Percentiles rank a stretch among this genome's conserved stretches.
phyloP scores from a whole-genome alignment of 345 rosid genomes.

The Rhodamnia argentea region DNA sequence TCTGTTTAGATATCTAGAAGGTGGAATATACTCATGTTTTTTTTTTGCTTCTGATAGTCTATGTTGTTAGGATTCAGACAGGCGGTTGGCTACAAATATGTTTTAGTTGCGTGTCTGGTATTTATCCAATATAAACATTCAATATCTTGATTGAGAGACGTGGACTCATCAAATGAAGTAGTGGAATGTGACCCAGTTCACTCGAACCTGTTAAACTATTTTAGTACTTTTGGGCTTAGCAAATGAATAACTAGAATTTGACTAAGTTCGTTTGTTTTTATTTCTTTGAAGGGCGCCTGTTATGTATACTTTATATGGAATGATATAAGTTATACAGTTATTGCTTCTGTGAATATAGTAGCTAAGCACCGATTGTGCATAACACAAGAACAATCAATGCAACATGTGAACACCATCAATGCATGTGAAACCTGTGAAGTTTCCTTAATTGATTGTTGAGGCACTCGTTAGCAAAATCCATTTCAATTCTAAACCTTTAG shows the following conservation, averaged over 20 bases:
- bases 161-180: background rate
- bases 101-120: background rate
- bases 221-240: background rate
- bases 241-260: background rate
- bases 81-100: background rate
- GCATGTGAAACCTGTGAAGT: background rate
- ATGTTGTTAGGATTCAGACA: background rate
- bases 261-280: background rate
- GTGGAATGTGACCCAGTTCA: background rate
- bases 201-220: background rate
- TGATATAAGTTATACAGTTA: background rate
- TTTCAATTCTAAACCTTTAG: background rate
- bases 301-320: background rate
- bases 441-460: background rate
- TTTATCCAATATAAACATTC: background rate
- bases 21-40: background rate
- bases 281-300: background rate
- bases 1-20: background rate
- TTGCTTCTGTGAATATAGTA: no score
- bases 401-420: background rate
- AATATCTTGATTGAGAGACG: background rate
- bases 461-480: background rate
- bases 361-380: background rate
- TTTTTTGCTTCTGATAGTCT: background rate
- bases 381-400: background rate